Conservation (phyloP, 306 rosid species). For the Leucaena leucocephala region DNA sequence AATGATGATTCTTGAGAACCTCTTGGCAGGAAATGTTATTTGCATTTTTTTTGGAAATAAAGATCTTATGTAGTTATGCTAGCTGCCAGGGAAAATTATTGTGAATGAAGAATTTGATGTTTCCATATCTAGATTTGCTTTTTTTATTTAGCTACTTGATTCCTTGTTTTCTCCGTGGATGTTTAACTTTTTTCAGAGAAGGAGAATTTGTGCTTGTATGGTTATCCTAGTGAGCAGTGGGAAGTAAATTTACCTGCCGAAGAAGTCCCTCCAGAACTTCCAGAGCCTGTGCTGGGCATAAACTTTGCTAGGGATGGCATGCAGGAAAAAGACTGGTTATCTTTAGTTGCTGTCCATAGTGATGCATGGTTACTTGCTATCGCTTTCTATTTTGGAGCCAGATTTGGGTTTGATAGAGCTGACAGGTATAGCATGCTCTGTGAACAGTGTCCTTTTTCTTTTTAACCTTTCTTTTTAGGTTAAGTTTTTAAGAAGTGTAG, state of each 20-base stretch:
- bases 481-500: background rate
- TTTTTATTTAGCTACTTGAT: constrained; percentile 9
- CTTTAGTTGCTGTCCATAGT: constrained; percentile 92
- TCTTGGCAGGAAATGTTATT: constrained; percentile 8
- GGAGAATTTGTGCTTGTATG: constrained; percentile 90
- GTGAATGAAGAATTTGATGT: constrained; percentile 18
- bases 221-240: constrained; percentile 90
- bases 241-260: constrained; percentile 98
- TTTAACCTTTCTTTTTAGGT: background rate
- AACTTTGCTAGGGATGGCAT: constrained; percentile 97
- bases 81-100: background rate
- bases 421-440: constrained; percentile 62
- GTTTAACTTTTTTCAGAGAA: constrained; percentile 62
- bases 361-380: constrained; percentile 95
- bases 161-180: constrained; percentile 27
- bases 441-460: background rate
- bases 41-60: background rate
- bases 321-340: constrained; percentile 89
- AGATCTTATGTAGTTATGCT: constrained; percentile 20
- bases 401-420: constrained; percentile 83
- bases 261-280: constrained; percentile 95
- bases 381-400: constrained; percentile 91
- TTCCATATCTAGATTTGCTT: constrained; percentile 11
- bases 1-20: constrained; percentile 28
- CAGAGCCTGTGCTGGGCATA: constrained; percentile 94